Base-by-base conservation (phyloP, 148 eudicot genomes). In the Silene conica region DNA sequence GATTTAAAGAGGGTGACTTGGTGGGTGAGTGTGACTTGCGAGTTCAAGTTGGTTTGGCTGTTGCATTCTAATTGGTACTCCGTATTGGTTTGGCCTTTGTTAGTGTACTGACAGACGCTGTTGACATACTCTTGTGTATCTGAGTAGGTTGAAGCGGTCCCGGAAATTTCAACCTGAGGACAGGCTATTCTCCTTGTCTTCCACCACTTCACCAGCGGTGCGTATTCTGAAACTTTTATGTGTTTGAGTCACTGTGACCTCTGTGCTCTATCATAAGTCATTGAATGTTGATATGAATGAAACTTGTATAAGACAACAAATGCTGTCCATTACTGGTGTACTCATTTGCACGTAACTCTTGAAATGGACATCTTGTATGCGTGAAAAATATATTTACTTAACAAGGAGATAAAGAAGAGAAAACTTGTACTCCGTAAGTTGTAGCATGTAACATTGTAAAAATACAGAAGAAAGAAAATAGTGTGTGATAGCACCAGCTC, bases 91-190 rank as follows among this genome's bases (percentile, higher is more conserved):
- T 69, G 21, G 2, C 56, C 6, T 7, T 34, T 74, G 20, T 19
- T 6, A 13, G 46, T 12, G 34, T 18, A 14, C 7, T 23, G 23
- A 8, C 5, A 6, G 6, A 4, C 12, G n/a, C 25, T 15, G 52
- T 43, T 67, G 12, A 56, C 25, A 6, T 63, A 57, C 14, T 67
- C 57, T 67, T 25, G 38, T 69, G 81, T 74, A 9, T 76, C 64
- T 52, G 67, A 85, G 84, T 86, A 95, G 99, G 83, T 87, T 92
- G 79, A 95, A 92, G 84, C 89, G 97, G 26, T 85, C 93, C 6
- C 83, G 94, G 82, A 95, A 95, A 77, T 88, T 95, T 83, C 97
- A 90, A 74, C 97, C 99, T 9, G 99, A 90, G 84, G 99, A 95
- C 82, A 85, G 99, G 81, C 87, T 92, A 14, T 95, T 95, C 63